Base-by-base conservation (phyloP, 345 rosid genomes). In the Acer saccharum region DNA sequence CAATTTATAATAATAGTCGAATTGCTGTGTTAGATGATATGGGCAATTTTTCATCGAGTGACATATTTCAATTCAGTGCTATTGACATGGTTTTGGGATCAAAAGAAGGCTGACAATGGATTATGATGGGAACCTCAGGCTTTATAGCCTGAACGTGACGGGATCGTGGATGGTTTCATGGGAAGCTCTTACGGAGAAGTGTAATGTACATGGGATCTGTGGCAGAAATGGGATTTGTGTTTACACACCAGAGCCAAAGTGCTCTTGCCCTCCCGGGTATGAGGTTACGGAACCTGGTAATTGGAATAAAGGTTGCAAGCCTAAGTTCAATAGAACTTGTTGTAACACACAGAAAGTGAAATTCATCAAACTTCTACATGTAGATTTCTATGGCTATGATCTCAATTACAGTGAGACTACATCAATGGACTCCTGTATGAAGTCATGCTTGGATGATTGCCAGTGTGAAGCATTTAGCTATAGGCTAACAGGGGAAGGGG, bases 271-370 rank as follows among this genome's bases (percentile, higher is more conserved):
- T 27, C 88, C 87, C 6, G 85, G 88, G 6, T 84, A 84, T 23
- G 82, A 81, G 75, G 48, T 50, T 44, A 32, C 39, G 10, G 82
- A 86, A 6, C 79, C 77, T 0, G 69, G 70, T 16, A 70, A 83
- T 27, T 84, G 89, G 89, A 76, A 66, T 71, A 68, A 79, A 71
- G 90, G 89, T 14, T 89, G 92, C 86, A 81, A 84, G 71, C 85
- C 84, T 12, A 76, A n/a, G 78, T 79, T 88, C 71, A 68, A 55
- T 6, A 18, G 11, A 71, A 50, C 69, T 8, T 85, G 86, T 74
- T 76, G 79, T 12, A 12, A 23, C 41, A 23, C 41, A 11, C 65
- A 14, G 68, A 69, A 67, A 43, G 46, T 72, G 18, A 75, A 76
- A 21, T 86, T 86, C 69, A 41, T 86, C 50, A 2, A 69, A 76